Conservation (phyloP, 371 early-diverging fungal genomes). For the Catenaria anguillulae region DNA sequence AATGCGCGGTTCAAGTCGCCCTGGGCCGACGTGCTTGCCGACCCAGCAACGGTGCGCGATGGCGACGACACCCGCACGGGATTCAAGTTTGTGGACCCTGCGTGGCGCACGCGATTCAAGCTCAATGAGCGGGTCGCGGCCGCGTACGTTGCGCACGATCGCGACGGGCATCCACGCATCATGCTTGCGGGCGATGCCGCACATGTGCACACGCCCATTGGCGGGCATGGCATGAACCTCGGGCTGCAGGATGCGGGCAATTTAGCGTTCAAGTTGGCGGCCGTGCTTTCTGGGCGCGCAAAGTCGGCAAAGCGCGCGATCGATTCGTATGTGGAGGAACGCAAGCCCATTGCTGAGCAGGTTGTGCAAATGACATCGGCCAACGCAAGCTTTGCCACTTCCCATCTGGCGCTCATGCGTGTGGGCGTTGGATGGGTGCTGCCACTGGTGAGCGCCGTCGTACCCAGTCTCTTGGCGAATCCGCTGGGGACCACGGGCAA, state of each 20-base stretch:
- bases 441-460: not conserved
- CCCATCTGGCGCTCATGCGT: not conserved
- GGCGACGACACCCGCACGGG: not conserved
- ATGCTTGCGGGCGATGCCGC: constrained; percentile 7
- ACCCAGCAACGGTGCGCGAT: not conserved
- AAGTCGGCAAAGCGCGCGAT: not conserved
- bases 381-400: not conserved
- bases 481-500: not conserved
- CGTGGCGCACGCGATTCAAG: not conserved
- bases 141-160: not conserved
- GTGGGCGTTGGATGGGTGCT: not conserved
- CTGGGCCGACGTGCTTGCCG: not conserved
- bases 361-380: not conserved
- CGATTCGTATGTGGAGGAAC: not conserved
- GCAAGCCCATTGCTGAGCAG: not conserved
- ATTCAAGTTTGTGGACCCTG: not conserved
- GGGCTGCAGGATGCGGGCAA: constrained; percentile 7
- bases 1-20: not conserved
- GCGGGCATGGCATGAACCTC: constrained; percentile 7
- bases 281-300: not conserved
- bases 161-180: not conserved
- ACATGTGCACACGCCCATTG: constrained; percentile 2
- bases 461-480: not conserved
- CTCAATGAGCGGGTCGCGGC: constrained; percentile 3
- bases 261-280: not conserved